These are phyloP conservation scores for Mrakiaceae sp. DNA, from an alignment of 1,284 basidiomycete genomes.

Conservation along the genomic window DNA sequence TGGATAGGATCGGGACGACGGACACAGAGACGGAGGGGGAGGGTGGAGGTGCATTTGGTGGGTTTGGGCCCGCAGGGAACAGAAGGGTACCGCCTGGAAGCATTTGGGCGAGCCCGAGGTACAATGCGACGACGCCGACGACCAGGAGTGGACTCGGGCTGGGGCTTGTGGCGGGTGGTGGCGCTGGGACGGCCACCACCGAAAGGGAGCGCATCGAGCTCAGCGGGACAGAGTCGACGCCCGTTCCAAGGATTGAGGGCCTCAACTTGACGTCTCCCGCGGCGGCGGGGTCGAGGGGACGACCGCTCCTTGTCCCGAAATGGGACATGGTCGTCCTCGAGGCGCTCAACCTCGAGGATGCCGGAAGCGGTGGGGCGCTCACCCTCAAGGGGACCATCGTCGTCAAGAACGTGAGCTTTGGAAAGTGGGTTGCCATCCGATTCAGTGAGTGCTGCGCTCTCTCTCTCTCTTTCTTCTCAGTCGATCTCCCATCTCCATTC, in stretches of 20 bases:
- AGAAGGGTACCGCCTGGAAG: neutral
- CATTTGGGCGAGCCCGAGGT: constrained; percentile 1
- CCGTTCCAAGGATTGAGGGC: constrained; percentile 5
- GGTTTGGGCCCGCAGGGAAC: no score
- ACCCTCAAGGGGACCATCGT: constrained; percentile 38
- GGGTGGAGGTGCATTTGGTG: neutral
- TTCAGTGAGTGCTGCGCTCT: constrained; percentile 29
- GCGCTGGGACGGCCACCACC: neutral
- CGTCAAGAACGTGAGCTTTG: constrained; percentile 42
- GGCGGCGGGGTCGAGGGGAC: neutral
- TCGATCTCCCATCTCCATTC: no score
- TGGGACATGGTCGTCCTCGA: constrained; percentile 33
- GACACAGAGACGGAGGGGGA: constrained; percentile 35
- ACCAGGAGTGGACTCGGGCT: neutral
- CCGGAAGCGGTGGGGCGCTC: constrained; percentile 10
- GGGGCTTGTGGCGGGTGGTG: neutral
- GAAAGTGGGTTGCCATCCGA: constrained; percentile 42
- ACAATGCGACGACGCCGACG: neutral
- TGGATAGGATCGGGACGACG: constrained; percentile 23
- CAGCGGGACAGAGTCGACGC: neutral
- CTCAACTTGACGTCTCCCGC: constrained; percentile 11
- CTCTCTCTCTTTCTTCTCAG: neutral
- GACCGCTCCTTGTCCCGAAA: constrained; percentile 7
- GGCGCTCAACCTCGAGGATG: constrained; percentile 28
- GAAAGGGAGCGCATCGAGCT: constrained; percentile 22